A percentile compares a stretch with the other conserved stretches of the same genome.
phyloP scores from a whole-genome alignment of 2,329 filamentous ascomycete species.

The Gnomoniopsis sp. region DNA sequence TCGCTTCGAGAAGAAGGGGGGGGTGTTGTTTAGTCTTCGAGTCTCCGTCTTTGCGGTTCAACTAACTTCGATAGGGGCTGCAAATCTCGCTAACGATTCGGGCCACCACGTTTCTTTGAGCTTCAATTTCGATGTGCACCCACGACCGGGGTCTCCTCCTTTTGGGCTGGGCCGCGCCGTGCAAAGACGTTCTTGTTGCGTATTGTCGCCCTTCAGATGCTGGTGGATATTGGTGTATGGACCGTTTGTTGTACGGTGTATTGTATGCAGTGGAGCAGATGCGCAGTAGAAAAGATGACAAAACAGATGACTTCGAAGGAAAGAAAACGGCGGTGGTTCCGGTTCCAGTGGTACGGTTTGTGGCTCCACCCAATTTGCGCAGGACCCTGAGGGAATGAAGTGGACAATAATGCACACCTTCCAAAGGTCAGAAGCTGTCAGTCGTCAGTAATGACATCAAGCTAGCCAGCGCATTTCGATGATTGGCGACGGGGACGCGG shows the following conservation, averaged over 20 bases:
- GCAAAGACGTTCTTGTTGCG: slow-evolving; percentile 10
- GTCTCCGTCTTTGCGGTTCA: slow-evolving; percentile 16
- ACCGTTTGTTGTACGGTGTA: neutral
- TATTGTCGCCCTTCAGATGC: slow-evolving; percentile 3
- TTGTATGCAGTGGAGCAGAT: neutral
- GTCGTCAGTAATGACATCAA: too few species aligned
- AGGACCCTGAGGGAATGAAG: slow-evolving; percentile 2
- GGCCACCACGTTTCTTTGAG: slow-evolving; percentile 25
- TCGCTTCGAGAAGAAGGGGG: slow-evolving; percentile 23
- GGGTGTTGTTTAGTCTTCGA: neutral
- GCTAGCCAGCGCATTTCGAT: slow-evolving; percentile 15
- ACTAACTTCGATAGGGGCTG: slow-evolving; percentile 27
- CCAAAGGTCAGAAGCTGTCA: slow-evolving; percentile 11
- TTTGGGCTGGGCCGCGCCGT: neutral
- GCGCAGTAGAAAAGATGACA: neutral
- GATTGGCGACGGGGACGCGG: neutral
- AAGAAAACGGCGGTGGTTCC: neutral
- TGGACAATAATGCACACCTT: slow-evolving; percentile 10
- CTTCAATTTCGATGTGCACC: slow-evolving; percentile 27
- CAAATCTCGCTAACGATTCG: slow-evolving; percentile 40
- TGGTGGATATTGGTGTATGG: neutral
- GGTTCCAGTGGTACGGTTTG: neutral
- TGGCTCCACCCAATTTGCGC: slow-evolving; percentile 8
- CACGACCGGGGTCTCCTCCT: slow-evolving; percentile 19
- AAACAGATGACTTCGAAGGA: neutral